A percentile compares a stretch with the other conserved stretches of the same genome.
Conservation (phyloP, 768 basidiomycete genomes). For the Erythrobasidium yunnanense region DNA sequence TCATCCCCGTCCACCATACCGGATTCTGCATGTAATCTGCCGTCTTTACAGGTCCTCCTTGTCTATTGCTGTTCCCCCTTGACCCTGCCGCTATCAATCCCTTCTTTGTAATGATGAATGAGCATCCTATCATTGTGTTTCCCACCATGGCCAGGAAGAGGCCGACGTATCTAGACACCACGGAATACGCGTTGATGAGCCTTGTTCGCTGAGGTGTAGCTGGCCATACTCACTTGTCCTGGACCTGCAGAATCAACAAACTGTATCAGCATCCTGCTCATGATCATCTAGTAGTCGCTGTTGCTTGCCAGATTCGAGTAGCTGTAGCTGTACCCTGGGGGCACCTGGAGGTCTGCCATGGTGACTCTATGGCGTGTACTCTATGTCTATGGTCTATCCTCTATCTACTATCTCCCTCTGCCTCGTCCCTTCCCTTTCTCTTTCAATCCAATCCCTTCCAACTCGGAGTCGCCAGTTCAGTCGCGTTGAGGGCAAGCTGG, state of each 20-base stretch:
- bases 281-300: not conserved
- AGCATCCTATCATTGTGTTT: slow-evolving; percentile 78
- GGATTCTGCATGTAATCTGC: slow-evolving; percentile 14
- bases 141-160: slow-evolving; percentile 75
- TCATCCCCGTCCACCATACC: slow-evolving; percentile 26
- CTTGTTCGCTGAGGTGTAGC: too few species aligned
- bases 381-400: too few species aligned
- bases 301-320: not conserved
- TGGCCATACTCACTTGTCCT: slow-evolving; percentile 2
- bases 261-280: not conserved
- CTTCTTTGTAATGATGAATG: slow-evolving; percentile 99
- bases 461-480: not conserved
- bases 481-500: too few species aligned
- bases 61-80: slow-evolving; percentile 55
- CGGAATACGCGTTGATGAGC: not conserved
- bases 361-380: too few species aligned
- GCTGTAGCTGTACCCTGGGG: too few species aligned
- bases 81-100: slow-evolving; percentile 64
- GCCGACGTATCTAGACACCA: slow-evolving; percentile 50
- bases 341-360: too few species aligned
- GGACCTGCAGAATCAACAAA: not conserved
- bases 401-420: too few species aligned
- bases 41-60: slow-evolving; percentile 22
- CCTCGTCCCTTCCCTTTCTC: not conserved
- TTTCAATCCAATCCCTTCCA: not conserved